These are phyloP conservation scores for Pyrenula massariospora DNA, from an alignment of 495 filamentous ascomycete genomes.

Conservation along the genomic window DNA sequence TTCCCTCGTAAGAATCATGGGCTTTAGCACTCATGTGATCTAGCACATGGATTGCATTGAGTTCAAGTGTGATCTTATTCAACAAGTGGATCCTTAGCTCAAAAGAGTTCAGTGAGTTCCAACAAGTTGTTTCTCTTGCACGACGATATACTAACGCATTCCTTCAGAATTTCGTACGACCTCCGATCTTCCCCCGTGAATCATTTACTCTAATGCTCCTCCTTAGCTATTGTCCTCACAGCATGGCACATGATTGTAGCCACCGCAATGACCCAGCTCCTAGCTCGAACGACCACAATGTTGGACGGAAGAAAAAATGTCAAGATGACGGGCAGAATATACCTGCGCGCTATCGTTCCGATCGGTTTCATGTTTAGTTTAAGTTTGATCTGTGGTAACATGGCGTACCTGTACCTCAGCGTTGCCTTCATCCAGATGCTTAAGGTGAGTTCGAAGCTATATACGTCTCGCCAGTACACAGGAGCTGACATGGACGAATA, in stretches of 20 bases:
- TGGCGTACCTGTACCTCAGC: constrained; percentile 84
- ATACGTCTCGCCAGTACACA: not conserved
- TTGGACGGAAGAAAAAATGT: constrained; percentile 85
- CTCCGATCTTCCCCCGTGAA: not conserved
- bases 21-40: constrained; percentile 3
- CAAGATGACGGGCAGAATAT: constrained; percentile 87
- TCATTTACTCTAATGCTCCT: constrained; percentile 9
- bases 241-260: constrained; percentile 89
- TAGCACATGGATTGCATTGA: constrained; percentile 84
- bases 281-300: constrained; percentile 72
- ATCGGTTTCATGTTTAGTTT: constrained; percentile 90
- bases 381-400: constrained; percentile 88
- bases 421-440: constrained; percentile 98
- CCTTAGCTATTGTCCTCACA: constrained; percentile 58
- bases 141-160: constrained; percentile 17
- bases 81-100: constrained; percentile 95
- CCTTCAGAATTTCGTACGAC: constrained; percentile 25
- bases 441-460: constrained; percentile 45
- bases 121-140: not conserved
- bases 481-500: constrained; percentile 15
- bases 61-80: constrained; percentile 91
- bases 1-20: not conserved
- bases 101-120: constrained; percentile 65
- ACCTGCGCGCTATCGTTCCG: constrained; percentile 81
- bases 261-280: constrained; percentile 79